Evolutionary conservation across 1,284 basidiomycete genomes (phyloP), one percentile per base, ranked within the genome.

Genomic region (Cryptococcus sp.): DNA sequence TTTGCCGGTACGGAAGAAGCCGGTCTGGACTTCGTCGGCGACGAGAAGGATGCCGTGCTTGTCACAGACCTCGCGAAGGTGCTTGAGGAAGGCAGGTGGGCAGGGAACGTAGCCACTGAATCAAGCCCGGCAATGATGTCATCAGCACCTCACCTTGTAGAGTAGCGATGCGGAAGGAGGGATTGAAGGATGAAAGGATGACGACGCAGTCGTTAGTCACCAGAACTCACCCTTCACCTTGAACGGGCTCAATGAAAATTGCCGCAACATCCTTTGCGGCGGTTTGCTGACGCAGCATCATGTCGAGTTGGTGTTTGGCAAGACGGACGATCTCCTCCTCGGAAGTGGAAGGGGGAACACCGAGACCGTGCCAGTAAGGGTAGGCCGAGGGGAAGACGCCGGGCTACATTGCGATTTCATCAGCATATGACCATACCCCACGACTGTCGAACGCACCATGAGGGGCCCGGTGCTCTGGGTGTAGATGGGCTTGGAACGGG

Each of bases 361-460:
- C 87, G 60, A 88, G 81, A 69, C 94, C 90, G 77, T 96, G 91
- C 89, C 93, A 97, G 81, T 89, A 98, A 0, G 94, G 95, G 83
- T 86, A 99, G 0, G 92, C 86, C 8, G 87, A 84, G 0, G 86
- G 81, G 79, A 87, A 93, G 5, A 89, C 89, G 10, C 93, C 39
- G 89, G 89, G 58, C 69, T 70, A 43, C 15, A 11, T 8, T 20
- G 20, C 1, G 44, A 17, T 37, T 23, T 46, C 34, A 22, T 56
- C 8, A 23, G 22, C 44, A 46, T 19, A 25, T 13, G 34, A 22
- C 20, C 48, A 34, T 41, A 34, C 11, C 22, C 15, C 40, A 51
- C 25, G 50, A 41, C 20, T 20, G 17, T n/a, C 7, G n/a, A n/a
- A 75, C 83, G 38, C 68, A 88, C 91, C 88, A 95, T 93, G 49